Conservation (phyloP, 768 basidiomycete genomes). For the Agrocybe praecox region DNA sequence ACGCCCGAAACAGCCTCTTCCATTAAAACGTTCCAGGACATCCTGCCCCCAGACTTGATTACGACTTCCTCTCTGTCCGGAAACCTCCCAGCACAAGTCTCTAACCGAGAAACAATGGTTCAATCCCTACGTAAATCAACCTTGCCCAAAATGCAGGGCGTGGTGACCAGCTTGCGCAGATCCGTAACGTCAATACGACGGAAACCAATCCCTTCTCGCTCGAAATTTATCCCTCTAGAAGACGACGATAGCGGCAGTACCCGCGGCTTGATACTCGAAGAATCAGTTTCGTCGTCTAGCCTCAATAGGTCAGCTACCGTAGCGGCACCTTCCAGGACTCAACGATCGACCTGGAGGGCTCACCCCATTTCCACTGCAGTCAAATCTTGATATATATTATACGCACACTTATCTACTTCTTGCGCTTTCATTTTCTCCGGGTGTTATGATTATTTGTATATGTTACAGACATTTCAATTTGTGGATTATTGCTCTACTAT, state of each 20-base stretch:
- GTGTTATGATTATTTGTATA: no score
- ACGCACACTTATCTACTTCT: neutral
- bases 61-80: constrained; percentile 35
- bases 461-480: no score
- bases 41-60: constrained; percentile 41
- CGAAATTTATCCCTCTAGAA: neutral
- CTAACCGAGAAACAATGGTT: constrained; percentile 9
- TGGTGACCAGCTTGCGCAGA: constrained; percentile 35
- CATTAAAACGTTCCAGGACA: constrained; percentile 15
- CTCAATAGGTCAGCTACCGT: neutral
- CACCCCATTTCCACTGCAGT: neutral
- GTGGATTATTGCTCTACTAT: no score
- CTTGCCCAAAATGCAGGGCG: constrained; percentile 41
- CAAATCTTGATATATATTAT: neutral
- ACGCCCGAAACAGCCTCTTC: neutral
- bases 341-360: neutral
- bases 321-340: neutral
- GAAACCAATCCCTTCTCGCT: neutral
- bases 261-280: neutral
- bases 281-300: neutral
- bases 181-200: constrained; percentile 37
- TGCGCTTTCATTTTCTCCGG: neutral
- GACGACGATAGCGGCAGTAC: neutral
- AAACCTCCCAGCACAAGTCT: constrained; percentile 1
- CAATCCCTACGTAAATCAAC: constrained; percentile 33